Conservation (phyloP, 768 basidiomycete genomes). For the Crepidotus variabilis region DNA sequence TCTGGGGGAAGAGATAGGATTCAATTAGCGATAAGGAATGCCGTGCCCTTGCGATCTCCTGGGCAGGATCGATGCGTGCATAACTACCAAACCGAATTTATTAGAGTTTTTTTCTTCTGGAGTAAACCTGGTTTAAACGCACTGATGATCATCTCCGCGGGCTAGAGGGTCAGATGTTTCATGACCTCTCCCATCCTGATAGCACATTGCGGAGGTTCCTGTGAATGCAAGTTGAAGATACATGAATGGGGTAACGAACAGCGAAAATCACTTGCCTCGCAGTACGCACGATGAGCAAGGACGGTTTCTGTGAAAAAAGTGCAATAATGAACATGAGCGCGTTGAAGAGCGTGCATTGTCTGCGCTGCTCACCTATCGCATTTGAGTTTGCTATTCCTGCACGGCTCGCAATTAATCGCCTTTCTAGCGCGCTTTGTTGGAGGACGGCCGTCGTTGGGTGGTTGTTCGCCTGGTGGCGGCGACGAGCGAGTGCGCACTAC, state of each 20-base stretch:
- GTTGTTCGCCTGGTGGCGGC: slow-evolving; percentile 41
- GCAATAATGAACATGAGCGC: slow-evolving; percentile 1
- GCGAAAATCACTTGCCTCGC: slow-evolving; percentile 50
- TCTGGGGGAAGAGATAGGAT: slow-evolving; percentile 48
- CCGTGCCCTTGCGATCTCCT: slow-evolving; percentile 64
- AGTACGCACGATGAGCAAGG: slow-evolving; percentile 89
- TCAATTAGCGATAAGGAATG: slow-evolving; percentile 69
- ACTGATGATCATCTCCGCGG: slow-evolving; percentile 64
- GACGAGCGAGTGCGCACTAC: slow-evolving; percentile 50
- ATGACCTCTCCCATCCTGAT: slow-evolving; percentile 68
- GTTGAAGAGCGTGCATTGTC: slow-evolving; percentile 13
- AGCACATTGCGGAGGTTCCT: slow-evolving; percentile 81
- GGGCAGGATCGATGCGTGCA: slow-evolving; percentile 55
- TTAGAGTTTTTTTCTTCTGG: slow-evolving; percentile 11
- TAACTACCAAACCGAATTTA: slow-evolving; percentile 24
- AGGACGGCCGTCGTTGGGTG: slow-evolving; percentile 50
- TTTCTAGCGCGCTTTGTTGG: slow-evolving; percentile 83
- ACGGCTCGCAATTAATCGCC: slow-evolving; percentile 88
- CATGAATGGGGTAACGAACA: background rate
- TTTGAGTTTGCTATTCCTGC: slow-evolving; percentile 83
- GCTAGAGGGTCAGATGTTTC: slow-evolving; percentile 47
- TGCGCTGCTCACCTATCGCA: slow-evolving; percentile 62
- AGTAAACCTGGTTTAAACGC: slow-evolving; percentile 20
- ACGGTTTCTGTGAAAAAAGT: slow-evolving; percentile 52
- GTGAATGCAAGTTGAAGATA: slow-evolving; percentile 15